Evolutionary conservation across 352 stramenopile genomes (phyloP).

Genomic region (Saprolegnia diclina): DNA sequence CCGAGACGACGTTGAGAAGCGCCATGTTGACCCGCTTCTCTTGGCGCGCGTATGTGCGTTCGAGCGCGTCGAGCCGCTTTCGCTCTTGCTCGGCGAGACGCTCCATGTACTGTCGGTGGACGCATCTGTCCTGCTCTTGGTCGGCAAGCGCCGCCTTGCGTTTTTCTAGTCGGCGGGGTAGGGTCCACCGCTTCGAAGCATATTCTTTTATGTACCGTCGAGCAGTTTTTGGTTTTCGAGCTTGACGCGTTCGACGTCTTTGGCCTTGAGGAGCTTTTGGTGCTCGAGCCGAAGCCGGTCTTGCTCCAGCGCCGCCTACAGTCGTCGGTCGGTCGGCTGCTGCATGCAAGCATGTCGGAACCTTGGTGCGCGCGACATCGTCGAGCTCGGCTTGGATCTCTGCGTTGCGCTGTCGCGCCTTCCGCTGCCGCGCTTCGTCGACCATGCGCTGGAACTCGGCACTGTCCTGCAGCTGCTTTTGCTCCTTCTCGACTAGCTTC

Average conservation of each 20-base stretch:
- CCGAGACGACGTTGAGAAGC: constrained; percentile 23
- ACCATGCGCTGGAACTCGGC: constrained; percentile 17
- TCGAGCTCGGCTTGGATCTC: constrained; percentile 15
- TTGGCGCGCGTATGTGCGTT: constrained; percentile 22
- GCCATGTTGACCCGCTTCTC: constrained; percentile 25
- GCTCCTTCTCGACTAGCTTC: constrained; percentile 12
- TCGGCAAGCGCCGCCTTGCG: background rate
- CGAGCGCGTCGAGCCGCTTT: background rate
- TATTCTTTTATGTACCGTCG: constrained; percentile 10
- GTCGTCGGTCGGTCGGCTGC: no score
- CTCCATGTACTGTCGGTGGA: constrained; percentile 11
- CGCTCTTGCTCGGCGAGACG: constrained; percentile 16
- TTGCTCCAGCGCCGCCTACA: constrained; percentile 21
- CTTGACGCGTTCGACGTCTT: constrained; percentile 23
- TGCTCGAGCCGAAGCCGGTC: constrained; percentile 16
- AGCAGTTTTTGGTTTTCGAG: constrained; percentile 23
- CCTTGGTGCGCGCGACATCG: constrained; percentile 20
- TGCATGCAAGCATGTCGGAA: no score
- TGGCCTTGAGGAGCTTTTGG: constrained; percentile 19
- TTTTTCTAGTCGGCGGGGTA: background rate
- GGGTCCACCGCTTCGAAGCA: background rate
- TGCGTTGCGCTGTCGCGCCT: background rate
- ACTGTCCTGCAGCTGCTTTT: constrained; percentile 18
- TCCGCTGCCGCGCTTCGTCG: background rate
- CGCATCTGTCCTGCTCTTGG: background rate